Percentiles rank a stretch among this genome's conserved stretches.
Evolutionary conservation across 352 stramenopile genomes (phyloP).

Genomic region (Phytophthora pisi): DNA sequence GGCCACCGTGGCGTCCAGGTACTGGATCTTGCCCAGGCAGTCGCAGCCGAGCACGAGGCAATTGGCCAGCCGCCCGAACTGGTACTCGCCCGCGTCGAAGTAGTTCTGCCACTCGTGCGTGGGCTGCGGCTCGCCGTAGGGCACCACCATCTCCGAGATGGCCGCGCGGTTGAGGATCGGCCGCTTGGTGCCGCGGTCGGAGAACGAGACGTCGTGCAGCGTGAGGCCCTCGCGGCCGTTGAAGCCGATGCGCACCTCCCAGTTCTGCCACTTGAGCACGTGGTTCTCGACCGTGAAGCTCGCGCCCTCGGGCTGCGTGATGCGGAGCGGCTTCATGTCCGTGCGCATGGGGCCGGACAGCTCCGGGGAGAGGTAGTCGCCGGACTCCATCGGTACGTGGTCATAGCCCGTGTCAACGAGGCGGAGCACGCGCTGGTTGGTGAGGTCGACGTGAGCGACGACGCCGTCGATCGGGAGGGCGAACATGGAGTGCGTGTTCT

Average conservation of each 20-base stretch:
- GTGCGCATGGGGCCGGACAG: conserved; percentile 41
- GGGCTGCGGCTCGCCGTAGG: conserved; percentile 71
- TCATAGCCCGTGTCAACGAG: conserved; percentile 46
- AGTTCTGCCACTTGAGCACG: conserved; percentile 80
- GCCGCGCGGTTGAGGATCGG: conserved; percentile 64
- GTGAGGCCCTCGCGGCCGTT: conserved; percentile 81
- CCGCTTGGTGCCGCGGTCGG: conserved; percentile 39
- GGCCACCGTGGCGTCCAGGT: conserved; percentile 75
- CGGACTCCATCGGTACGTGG: conserved; percentile 33
- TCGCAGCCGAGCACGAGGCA: conserved; percentile 79
- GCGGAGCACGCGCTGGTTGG: conserved; percentile 35
- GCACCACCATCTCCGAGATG: conserved; percentile 87
- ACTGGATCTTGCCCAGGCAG: conserved; percentile 85
- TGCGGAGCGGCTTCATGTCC: conserved; percentile 59
- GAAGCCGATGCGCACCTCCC: conserved; percentile 78
- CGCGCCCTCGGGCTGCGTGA: conserved; percentile 74
- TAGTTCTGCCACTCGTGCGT: conserved; percentile 81
- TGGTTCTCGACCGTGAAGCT: conserved; percentile 69
- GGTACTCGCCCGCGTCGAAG: conserved; percentile 85
- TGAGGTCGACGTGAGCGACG: conserved; percentile 46
- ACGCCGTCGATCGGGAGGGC: conserved; percentile 46
- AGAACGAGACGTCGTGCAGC: conserved; percentile 71
- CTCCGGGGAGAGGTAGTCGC: conserved; percentile 35
- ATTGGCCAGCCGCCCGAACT: conserved; percentile 71
- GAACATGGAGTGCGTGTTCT: conserved; percentile 49